Base-by-base conservation (phyloP, 2,329 filamentous ascomycete genomes). In the Triangularia verruculosa region DNA sequence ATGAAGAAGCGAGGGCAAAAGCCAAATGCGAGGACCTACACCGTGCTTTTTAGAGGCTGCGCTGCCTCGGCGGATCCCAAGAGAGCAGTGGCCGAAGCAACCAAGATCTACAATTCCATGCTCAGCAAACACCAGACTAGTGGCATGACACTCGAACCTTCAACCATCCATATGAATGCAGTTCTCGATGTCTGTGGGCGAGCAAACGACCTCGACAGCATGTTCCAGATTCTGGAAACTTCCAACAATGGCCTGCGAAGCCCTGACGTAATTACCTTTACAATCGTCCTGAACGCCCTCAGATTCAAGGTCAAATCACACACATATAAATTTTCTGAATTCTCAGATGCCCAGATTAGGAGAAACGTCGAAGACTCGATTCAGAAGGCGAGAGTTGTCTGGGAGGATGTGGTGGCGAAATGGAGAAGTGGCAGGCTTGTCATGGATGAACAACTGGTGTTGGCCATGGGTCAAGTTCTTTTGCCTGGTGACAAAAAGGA, bases 1-100 rank as follows among this genome's bases (percentile, higher is more conserved):
- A 98, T 99, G 94, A 99, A 98, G 79, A 98, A 98, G 78, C 85
- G 93, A 66, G 89, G 83, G 4, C 90, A 96, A 71, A 81, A 84
- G 25, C 94, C 95, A 1, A 94, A 93, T 73, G 84, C 86, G 3
- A 85, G 89, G 70, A 97, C 95, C 0, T 97, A 91, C 73, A 95
- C 91, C 17, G 88, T 91, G 63, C 84, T 98, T 64, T 87, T 99
- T 69, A 82, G 86, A 58, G 94, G 93, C 28, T 86, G 93, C 61
- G 84, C 88, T 47, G 77, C 81, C 51, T 86, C 88, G 15, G 73
- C 83, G 1, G 83, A 89, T 64, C 76, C 82, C 0, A 79, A 83
- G 52, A 75, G 85, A 28, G 87, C 87, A 57, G 82, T 95, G 5
- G 75, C 81, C 61, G 88, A 90, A 68, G 92, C 92, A 0, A 76